Evolutionary conservation across 306 rosid species (phyloP).

Genomic region (Biancaea sappan): DNA sequence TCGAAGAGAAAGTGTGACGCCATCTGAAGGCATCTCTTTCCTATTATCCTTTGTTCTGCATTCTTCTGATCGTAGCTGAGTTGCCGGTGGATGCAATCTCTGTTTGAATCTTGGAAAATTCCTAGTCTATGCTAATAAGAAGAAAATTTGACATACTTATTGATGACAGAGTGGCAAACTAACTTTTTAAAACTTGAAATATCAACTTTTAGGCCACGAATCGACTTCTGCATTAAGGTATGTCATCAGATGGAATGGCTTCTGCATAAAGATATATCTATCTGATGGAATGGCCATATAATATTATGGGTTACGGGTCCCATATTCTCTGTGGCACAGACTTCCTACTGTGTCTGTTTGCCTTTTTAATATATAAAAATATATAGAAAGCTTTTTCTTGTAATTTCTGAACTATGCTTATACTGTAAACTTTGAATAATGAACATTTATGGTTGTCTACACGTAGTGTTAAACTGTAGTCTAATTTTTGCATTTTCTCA

Average conservation of each 20-base stretch:
- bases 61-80: no score
- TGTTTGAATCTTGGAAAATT: no score
- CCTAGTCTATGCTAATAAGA: background rate
- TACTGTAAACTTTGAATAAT: background rate
- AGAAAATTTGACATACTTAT: background rate
- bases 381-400: background rate
- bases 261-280: conserved; percentile 7
- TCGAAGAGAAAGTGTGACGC: no score
- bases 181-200: background rate
- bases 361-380: background rate
- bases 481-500: conserved; percentile 22
- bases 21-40: no score
- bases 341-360: background rate
- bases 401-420: background rate
- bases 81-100: no score
- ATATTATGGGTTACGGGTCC: background rate
- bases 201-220: background rate
- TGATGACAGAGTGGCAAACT: background rate
- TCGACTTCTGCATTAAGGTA: no score
- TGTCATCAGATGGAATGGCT: no score
- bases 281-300: background rate
- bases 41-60: no score
- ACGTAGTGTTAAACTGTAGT: conserved; percentile 5
- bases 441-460: background rate
- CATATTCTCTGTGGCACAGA: background rate